phyloP scores from a whole-genome alignment of 495 filamentous ascomycete species.

The Aspergillus heteromorphus region DNA sequence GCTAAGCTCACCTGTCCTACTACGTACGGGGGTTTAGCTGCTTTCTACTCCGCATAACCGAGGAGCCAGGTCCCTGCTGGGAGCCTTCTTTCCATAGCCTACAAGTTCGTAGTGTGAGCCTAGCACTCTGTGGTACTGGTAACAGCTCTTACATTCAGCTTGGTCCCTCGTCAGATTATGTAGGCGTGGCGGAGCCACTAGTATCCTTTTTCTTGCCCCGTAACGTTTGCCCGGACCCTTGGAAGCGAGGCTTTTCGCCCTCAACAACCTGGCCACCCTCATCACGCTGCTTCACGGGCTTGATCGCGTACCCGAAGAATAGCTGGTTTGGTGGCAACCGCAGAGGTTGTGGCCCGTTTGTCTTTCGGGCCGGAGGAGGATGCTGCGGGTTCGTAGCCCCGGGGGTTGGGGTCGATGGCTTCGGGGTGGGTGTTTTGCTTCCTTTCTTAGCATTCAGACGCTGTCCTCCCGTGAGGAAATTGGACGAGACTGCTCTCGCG shows the following conservation, averaged over 20 bases:
- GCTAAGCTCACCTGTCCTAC: slow-evolving; percentile 21
- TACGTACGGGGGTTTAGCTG: no score
- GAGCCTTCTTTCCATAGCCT: neutral
- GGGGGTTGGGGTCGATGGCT: slow-evolving; percentile 73
- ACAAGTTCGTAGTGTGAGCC: neutral
- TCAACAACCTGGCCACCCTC: slow-evolving; percentile 57
- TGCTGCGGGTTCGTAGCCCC: slow-evolving; percentile 55
- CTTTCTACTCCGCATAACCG: no score
- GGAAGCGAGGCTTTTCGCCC: slow-evolving; percentile 70
- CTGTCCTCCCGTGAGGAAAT: slow-evolving; percentile 72
- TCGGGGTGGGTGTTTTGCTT: slow-evolving; percentile 70
- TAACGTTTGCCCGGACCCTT: slow-evolving; percentile 84
- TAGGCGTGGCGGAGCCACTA: slow-evolving; percentile 32
- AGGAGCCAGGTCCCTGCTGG: neutral
- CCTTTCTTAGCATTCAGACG: slow-evolving; percentile 75
- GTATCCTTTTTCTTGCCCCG: slow-evolving; percentile 56
- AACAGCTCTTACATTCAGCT: slow-evolving; percentile 4
- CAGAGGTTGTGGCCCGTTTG: slow-evolving; percentile 81
- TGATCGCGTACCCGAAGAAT: slow-evolving; percentile 93
- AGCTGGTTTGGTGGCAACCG: slow-evolving; percentile 82
- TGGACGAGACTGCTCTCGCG: slow-evolving; percentile 62
- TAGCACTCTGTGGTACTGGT: neutral
- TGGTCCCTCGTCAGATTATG: slow-evolving; percentile 24
- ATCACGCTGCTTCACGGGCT: slow-evolving; percentile 74
- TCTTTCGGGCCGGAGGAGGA: slow-evolving; percentile 42